These are phyloP conservation scores for Mycogone perniciosa DNA, from an alignment of 2,329 filamentous ascomycete genomes.

Conservation along the genomic window DNA sequence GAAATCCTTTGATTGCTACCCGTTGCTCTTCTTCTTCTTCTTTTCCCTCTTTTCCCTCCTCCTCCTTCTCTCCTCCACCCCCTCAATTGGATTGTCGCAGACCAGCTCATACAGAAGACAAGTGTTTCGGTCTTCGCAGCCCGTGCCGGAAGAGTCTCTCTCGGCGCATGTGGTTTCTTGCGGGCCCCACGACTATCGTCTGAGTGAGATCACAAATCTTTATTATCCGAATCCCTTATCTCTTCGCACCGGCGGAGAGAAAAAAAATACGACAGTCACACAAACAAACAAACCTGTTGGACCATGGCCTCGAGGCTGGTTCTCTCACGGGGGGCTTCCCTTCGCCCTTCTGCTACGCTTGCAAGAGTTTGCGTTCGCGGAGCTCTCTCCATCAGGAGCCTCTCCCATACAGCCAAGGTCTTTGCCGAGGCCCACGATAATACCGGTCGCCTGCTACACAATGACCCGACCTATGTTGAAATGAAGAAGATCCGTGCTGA, in stretches of 20 bases:
- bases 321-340: slow-evolving; percentile 18
- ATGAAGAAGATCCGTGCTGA: slow-evolving; percentile 18
- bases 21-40: not conserved
- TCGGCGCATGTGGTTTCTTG: no score
- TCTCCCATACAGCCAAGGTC: slow-evolving; percentile 14
- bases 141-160: no score
- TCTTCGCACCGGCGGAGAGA: not conserved
- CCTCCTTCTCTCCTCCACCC: not conserved
- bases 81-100: slow-evolving; percentile 1
- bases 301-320: slow-evolving; percentile 24
- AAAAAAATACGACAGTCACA: not conserved
- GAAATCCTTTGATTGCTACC: no score
- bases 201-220: no score
- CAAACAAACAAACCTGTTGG: not conserved
- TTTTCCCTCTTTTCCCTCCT: not conserved
- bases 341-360: slow-evolving; percentile 16
- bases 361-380: slow-evolving; percentile 9
- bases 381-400: slow-evolving; percentile 10
- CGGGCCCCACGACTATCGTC: no score
- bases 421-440: slow-evolving; percentile 4
- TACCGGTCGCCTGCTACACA: slow-evolving; percentile 7
- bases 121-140: not conserved
- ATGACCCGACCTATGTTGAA: slow-evolving; percentile 19
- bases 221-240: not conserved
- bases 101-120: not conserved